Percentiles rank a stretch among this genome's conserved stretches.
Conservation (phyloP, 192 early-diverging fungal genomes). For the Coemansia sp. region DNA sequence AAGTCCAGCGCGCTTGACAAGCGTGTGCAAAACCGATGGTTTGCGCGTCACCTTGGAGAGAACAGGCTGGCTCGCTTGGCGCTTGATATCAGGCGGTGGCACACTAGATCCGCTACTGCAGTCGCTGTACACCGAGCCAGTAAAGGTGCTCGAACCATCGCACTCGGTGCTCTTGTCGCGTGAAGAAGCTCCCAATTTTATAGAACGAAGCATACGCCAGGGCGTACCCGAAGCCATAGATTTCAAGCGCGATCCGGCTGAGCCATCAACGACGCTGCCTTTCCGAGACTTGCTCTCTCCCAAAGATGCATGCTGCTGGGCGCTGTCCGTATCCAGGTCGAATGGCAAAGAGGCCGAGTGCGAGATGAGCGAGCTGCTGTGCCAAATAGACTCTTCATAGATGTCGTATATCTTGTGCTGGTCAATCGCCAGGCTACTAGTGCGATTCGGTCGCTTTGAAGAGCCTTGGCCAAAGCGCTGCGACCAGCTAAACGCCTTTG, state of each 20-base stretch:
- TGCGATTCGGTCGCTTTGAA: slow-evolving; percentile 7
- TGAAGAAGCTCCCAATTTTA: slow-evolving; percentile 11
- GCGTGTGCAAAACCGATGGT: slow-evolving; percentile 30
- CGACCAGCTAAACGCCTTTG: slow-evolving; percentile 36
- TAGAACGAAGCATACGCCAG: slow-evolving; percentile 34
- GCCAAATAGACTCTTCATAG: slow-evolving; percentile 52
- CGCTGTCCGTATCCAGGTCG: background rate
- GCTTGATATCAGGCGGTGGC: slow-evolving; percentile 7
- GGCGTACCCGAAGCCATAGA: slow-evolving; percentile 23
- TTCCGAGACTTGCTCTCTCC: background rate
- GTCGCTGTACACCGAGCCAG: slow-evolving; percentile 20
- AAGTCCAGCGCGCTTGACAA: slow-evolving; percentile 45
- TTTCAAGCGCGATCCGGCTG: background rate
- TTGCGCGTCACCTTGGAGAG: slow-evolving; percentile 19
- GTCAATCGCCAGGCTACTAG: slow-evolving; percentile 24
- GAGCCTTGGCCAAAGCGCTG: slow-evolving; percentile 28
- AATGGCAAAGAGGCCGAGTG: background rate
- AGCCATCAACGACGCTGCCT: background rate
- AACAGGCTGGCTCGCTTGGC: slow-evolving; percentile 4
- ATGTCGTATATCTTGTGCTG: slow-evolving; percentile 54
- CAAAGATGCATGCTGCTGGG: background rate
- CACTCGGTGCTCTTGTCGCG: slow-evolving; percentile 9
- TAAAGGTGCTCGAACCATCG: slow-evolving; percentile 22
- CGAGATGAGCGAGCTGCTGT: slow-evolving; percentile 11
- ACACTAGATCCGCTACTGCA: slow-evolving; percentile 9